Evolutionary conservation across 2,329 filamentous ascomycete genomes (phyloP).

Genomic region (Penicillium sp.): DNA sequence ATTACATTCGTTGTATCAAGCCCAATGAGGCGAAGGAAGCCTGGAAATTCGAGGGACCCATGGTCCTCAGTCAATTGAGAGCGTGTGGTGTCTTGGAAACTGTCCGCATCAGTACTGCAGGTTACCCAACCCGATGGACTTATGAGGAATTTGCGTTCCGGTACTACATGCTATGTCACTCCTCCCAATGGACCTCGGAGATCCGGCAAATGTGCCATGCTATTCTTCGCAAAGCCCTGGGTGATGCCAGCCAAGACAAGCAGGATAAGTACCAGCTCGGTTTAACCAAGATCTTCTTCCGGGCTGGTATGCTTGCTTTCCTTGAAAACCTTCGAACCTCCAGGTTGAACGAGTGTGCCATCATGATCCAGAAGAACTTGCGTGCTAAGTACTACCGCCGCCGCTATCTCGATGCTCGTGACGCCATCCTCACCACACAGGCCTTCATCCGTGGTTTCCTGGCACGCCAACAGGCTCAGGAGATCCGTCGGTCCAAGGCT

Average conservation of each 20-base stretch:
- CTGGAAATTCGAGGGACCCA: slow-evolving; percentile 98
- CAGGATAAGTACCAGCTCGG: slow-evolving; percentile 96
- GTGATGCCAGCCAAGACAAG: slow-evolving; percentile 70
- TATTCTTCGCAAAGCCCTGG: slow-evolving; percentile 85
- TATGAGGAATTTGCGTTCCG: slow-evolving; percentile 97
- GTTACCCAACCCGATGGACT: slow-evolving; percentile 97
- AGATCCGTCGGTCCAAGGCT: slow-evolving; percentile 78
- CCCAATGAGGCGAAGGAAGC: slow-evolving; percentile 95
- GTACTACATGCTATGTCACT: slow-evolving; percentile 97
- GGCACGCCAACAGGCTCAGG: slow-evolving; percentile 74
- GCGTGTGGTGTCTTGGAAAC: slow-evolving; percentile 99
- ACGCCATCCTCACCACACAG: slow-evolving; percentile 79
- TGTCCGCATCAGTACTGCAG: slow-evolving; percentile 93
- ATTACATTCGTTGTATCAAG: slow-evolving; percentile 99
- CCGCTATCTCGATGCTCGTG: slow-evolving; percentile 82
- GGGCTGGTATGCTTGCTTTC: slow-evolving; percentile 97
- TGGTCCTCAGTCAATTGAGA: slow-evolving; percentile 95
- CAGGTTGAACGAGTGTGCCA: slow-evolving; percentile 87
- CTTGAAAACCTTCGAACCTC: slow-evolving; percentile 90
- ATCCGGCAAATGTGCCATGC: slow-evolving; percentile 92
- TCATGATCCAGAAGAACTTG: slow-evolving; percentile 98
- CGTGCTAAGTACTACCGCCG: slow-evolving; percentile 92
- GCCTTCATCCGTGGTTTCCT: slow-evolving; percentile 74
- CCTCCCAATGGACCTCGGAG: slow-evolving; percentile 85
- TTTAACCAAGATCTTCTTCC: slow-evolving; percentile 98